Conservation (phyloP, 371 early-diverging fungal genomes). For the Actinomortierella ambigua region DNA sequence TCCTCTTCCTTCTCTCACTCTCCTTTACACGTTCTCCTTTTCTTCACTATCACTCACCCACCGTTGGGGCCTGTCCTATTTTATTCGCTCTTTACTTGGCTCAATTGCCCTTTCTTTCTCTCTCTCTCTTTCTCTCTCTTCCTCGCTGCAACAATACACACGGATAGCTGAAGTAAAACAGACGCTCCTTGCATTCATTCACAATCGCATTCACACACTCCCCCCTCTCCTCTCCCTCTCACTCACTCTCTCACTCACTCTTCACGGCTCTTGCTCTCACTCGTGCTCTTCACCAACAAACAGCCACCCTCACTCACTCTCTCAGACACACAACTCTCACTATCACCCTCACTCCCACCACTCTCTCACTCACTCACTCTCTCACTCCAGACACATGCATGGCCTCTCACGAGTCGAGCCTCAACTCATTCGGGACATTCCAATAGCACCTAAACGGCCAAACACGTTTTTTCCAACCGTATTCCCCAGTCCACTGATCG, state of each 20-base stretch:
- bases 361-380: background rate
- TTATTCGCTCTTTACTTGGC: background rate
- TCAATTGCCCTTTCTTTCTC: conserved; percentile 6
- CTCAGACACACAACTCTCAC: background rate
- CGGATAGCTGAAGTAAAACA: background rate
- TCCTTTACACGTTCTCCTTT: background rate
- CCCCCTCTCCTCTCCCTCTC: conserved; percentile 1
- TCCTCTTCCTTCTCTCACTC: background rate
- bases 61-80: background rate
- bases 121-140: background rate
- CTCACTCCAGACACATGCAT: background rate
- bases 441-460: background rate
- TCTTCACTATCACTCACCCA: background rate
- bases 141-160: background rate
- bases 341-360: background rate
- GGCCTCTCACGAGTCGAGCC: too few relatives aligned
- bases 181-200: background rate
- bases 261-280: conserved; percentile 1
- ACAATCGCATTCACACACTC: background rate
- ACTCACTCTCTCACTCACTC: conserved; percentile 8
- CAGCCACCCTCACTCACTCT: background rate
- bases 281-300: background rate
- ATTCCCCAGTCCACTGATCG: too few relatives aligned
- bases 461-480: too few relatives aligned
- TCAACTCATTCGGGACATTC: too few relatives aligned